phyloP scores from a whole-genome alignment of 306 rosid genomes.

The Glycyrrhiza uralensis region DNA sequence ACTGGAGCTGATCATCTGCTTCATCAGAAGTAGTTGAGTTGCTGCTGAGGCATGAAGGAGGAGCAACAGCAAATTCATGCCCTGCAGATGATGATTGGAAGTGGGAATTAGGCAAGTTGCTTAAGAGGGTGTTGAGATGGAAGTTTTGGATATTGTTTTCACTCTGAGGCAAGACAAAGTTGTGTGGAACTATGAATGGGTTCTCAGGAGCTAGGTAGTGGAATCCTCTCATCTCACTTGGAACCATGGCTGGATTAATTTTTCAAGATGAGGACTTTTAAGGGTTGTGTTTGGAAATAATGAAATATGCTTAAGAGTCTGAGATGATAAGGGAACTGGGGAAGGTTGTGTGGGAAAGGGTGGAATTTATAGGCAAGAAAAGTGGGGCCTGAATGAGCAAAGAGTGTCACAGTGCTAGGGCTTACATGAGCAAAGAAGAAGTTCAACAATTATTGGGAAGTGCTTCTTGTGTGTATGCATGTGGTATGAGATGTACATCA shows the following conservation, averaged over 20 bases:
- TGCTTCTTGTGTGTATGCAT: conserved; percentile 39
- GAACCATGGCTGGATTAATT: conserved; percentile 51
- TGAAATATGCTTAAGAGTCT: not conserved
- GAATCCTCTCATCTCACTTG: conserved; percentile 53
- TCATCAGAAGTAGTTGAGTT: conserved; percentile 80
- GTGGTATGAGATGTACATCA: conserved; percentile 36
- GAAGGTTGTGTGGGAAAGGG: conserved; percentile 33
- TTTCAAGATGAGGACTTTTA: conserved; percentile 6
- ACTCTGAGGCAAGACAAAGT: conserved; percentile 37
- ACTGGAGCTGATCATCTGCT: conserved; percentile 59
- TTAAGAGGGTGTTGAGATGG: conserved; percentile 30
- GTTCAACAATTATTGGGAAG: conserved; percentile 49
- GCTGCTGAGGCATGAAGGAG: conserved; percentile 52
- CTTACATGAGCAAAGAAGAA: conserved; percentile 54
- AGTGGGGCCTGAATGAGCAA: conserved; percentile 49
- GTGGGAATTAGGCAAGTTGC: conserved; percentile 36
- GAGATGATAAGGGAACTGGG: conserved; percentile 27
- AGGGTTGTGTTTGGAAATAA: conserved; percentile 5
- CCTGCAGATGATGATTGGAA: conserved; percentile 30
- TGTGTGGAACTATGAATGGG: conserved; percentile 32
- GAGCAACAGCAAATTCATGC: conserved; percentile 37
- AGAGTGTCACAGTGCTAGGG: conserved; percentile 39
- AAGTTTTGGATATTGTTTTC: conserved; percentile 34
- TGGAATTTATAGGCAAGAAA: conserved; percentile 52
- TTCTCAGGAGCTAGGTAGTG: conserved; percentile 44